Conservation (phyloP, 2,329 filamentous ascomycete genomes). For the Ilyonectria sp. region DNA sequence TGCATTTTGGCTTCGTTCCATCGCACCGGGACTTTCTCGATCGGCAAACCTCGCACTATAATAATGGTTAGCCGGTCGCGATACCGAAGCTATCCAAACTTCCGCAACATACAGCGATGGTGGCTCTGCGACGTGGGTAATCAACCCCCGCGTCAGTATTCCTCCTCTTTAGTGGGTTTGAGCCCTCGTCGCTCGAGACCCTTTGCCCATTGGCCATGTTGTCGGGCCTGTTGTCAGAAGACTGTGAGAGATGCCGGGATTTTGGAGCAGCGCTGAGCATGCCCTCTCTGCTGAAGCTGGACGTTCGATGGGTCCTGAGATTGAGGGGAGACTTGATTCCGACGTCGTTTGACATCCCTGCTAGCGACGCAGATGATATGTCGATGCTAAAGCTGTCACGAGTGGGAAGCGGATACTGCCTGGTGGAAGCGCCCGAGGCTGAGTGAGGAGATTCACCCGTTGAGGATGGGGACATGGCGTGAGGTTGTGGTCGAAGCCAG, state of each 20-base stretch:
- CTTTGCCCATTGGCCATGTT: slow-evolving; percentile 62
- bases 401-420: slow-evolving; percentile 62
- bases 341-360: slow-evolving; percentile 58
- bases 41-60: slow-evolving; percentile 84
- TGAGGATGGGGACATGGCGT: slow-evolving; percentile 68
- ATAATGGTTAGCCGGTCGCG: slow-evolving; percentile 36
- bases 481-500: slow-evolving; percentile 41
- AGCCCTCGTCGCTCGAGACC: slow-evolving; percentile 64
- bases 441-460: slow-evolving; percentile 68
- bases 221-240: slow-evolving; percentile 64
- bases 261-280: slow-evolving; percentile 69
- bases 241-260: slow-evolving; percentile 69
- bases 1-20: slow-evolving; percentile 85
- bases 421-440: slow-evolving; percentile 55
- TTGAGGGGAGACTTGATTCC: slow-evolving; percentile 67
- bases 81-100: background rate
- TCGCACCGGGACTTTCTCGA: slow-evolving; percentile 86
- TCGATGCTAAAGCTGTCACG: slow-evolving; percentile 66
- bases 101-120: slow-evolving; percentile 71
- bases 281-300: slow-evolving; percentile 66
- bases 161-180: slow-evolving; percentile 73
- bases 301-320: slow-evolving; percentile 63
- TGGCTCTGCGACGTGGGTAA: slow-evolving; percentile 75
- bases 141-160: slow-evolving; percentile 74
- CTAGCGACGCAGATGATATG: slow-evolving; percentile 62